A percentile compares a stretch with the other conserved stretches of the same genome.
These are phyloP conservation scores for Sonneratia alba DNA, from an alignment of 345 rosid species.

Conservation along the genomic window DNA sequence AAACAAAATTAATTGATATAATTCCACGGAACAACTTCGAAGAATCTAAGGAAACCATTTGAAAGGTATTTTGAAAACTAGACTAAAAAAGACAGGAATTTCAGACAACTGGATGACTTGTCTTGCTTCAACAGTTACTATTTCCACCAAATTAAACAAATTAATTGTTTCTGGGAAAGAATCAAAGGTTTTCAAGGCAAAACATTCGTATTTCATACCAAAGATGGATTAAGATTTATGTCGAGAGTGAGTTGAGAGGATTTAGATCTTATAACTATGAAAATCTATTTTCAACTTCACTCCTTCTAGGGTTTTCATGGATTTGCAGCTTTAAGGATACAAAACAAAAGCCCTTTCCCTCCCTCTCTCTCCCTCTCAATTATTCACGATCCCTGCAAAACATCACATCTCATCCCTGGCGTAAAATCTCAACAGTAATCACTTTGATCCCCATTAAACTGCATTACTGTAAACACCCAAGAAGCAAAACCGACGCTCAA, in stretches of 20 bases:
- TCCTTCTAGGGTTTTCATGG: background rate
- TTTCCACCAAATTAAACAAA: background rate
- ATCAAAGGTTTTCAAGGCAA: background rate
- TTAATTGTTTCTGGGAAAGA: background rate
- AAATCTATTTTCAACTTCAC: background rate
- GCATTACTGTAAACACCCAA: background rate
- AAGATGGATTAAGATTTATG: too few species aligned
- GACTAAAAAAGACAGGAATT: background rate
- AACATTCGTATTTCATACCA: too few species aligned
- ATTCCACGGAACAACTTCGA: too few species aligned
- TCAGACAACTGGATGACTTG: background rate
- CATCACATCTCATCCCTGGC: background rate
- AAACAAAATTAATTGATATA: background rate
- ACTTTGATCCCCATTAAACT: background rate
- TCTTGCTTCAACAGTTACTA: background rate
- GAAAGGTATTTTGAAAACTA: too few species aligned
- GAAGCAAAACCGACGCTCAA: background rate
- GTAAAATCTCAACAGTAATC: constrained; percentile 1
- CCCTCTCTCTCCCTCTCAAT: background rate
- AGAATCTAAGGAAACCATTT: too few species aligned
- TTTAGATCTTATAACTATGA: too few species aligned
- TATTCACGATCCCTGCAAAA: background rate
- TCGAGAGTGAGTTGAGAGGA: too few species aligned
- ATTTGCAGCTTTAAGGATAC: background rate
- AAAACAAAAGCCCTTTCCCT: background rate